Conservation (phyloP, 2,329 filamentous ascomycete species). For the Talaromyces sp. region DNA sequence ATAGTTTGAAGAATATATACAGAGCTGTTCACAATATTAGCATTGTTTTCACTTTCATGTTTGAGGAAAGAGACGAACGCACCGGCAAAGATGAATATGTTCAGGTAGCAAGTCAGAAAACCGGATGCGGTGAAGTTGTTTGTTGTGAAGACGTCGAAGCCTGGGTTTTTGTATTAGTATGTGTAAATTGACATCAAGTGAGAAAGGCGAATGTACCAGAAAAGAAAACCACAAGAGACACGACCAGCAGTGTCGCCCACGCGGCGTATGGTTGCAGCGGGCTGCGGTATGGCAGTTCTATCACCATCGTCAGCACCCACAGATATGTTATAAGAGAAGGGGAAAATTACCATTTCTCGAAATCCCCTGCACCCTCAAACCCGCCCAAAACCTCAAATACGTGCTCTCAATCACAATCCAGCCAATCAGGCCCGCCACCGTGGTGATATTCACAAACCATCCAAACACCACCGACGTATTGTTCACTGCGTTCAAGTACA, state of each 20-base stretch:
- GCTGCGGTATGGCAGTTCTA: conserved; percentile 55
- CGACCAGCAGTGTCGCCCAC: conserved; percentile 51
- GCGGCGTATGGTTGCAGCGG: conserved; percentile 59
- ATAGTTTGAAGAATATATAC: conserved; percentile 14
- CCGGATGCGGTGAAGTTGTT: conserved; percentile 39
- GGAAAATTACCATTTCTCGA: conserved; percentile 33
- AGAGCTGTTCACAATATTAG: neutral
- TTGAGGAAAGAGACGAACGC: conserved; percentile 36
- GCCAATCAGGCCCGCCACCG: conserved; percentile 63
- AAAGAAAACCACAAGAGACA: conserved; percentile 38
- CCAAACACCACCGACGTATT: conserved; percentile 60
- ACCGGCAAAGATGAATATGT: conserved; percentile 56
- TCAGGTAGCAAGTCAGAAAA: conserved; percentile 64
- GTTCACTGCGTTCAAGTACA: conserved; percentile 61
- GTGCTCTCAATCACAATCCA: conserved; percentile 45
- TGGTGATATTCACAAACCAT: conserved; percentile 68
- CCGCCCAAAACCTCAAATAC: conserved; percentile 51
- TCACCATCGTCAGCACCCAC: neutral
- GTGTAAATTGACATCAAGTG: neutral
- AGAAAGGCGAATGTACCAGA: neutral
- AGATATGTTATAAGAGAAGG: neutral
- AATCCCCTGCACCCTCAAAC: conserved; percentile 55
- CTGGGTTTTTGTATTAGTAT: neutral
- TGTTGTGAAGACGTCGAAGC: conserved; percentile 63
- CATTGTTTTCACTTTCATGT: neutral